Base-by-base conservation (phyloP, 2,329 filamentous ascomycete genomes). In the Diplocarpon rosae region DNA sequence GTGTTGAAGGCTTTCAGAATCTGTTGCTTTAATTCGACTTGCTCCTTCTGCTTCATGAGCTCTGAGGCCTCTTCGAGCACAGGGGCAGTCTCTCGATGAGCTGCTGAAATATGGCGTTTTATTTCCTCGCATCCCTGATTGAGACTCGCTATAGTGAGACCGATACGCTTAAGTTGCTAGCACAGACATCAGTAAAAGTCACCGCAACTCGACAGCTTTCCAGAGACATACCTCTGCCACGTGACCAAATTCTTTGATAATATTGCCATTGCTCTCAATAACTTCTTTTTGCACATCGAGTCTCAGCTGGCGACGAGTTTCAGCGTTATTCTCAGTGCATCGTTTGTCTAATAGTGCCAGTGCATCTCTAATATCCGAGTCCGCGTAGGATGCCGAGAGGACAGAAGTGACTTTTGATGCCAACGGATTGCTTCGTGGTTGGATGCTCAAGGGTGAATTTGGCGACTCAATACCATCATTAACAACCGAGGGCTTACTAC, bases 211-310 rank as follows among this genome's bases (percentile, higher is more conserved):
- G 11, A 38, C 17, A 33, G 10, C 9, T 33, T 37, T 8, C n/a
- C 27, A 12, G 14, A 27, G 29, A 51, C 50, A 28, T 64, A 90
- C 85, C 73, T 93, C 85, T 27, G 89, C 86, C 52, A 98, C 87
- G 44, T 80, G 75, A 30, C 88, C 86, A 65, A 96, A 96, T 60
- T 95, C 87, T 43, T 77, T 72, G 47, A 96, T 78, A 51, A 96
- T 85, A 52, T 86, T 78, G 39, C 85, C 88, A 76, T 96, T 95
- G 65, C 84, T 88, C 52, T 90, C 78, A 45, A 96, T 89, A 31
- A 95, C 85, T 60, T 96, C 89, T 62, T 84, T 90, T 61, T 96
- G 88, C 1, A 94, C 72, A 60, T 93, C 80, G 1, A 94, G 66
- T 13, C 89, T 79, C 13, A 96, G 66, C 47, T 85, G 81, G 5